These are phyloP conservation scores for Ensete ventricosum DNA, from an alignment of 176 grass and related monocot genomes.

Conservation along the genomic window DNA sequence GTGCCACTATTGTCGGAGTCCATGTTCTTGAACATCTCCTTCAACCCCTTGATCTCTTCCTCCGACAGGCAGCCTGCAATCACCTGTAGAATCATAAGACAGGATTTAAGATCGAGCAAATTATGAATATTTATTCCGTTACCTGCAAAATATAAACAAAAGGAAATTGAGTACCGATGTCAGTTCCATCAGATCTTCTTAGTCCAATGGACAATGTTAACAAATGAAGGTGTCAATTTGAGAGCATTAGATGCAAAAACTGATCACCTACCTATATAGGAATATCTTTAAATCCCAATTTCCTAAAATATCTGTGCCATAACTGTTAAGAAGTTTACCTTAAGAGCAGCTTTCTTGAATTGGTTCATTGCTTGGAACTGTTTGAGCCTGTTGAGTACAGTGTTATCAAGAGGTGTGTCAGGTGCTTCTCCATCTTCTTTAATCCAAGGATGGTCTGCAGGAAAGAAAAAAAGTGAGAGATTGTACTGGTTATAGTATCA, in stretches of 20 bases:
- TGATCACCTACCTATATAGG: neutral
- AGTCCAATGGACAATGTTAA: too few relatives aligned
- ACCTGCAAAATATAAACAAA: neutral
- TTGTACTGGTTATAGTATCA: too few relatives aligned
- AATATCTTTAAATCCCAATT: neutral
- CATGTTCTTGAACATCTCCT: conserved; percentile 17
- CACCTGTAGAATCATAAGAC: neutral
- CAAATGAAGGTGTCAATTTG: too few relatives aligned
- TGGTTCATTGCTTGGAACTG: conserved; percentile 20
- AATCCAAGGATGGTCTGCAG: conserved; percentile 15
- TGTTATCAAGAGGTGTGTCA: conserved; percentile 16
- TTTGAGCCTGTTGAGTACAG: conserved; percentile 8
- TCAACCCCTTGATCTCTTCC: conserved; percentile 13
- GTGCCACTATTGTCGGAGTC: conserved; percentile 12
- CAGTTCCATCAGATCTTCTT: too few relatives aligned
- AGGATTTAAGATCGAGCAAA: too few relatives aligned
- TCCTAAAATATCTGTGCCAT: neutral
- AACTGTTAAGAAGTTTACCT: conserved; percentile 1
- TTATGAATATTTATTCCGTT: neutral
- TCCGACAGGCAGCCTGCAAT: conserved; percentile 13
- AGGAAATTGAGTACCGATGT: too few relatives aligned
- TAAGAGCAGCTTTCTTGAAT: conserved; percentile 16
- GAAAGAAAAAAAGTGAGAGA: neutral
- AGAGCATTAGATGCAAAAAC: too few relatives aligned
- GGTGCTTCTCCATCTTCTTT: conserved; percentile 18